Conservation (phyloP, 257 asterid species). For the Gentiana dahurica region DNA sequence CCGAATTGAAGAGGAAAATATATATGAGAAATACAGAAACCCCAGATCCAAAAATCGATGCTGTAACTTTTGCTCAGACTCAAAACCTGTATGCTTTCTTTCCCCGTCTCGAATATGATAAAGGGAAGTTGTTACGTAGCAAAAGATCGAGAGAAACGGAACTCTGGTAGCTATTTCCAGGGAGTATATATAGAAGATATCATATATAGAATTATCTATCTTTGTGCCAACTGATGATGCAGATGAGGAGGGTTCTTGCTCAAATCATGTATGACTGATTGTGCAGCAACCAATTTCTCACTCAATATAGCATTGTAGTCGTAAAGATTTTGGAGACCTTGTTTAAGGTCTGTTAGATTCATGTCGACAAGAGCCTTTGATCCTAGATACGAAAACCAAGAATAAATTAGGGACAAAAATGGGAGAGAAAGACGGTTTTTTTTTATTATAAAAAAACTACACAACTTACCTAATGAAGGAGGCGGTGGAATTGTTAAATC, state of each 20-base stretch:
- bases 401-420: not conserved
- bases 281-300: slow-evolving; percentile 37
- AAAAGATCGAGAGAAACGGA: too few species aligned
- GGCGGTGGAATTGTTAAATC: slow-evolving; percentile 36
- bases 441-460: not conserved
- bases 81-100: too few species aligned
- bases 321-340: slow-evolving; percentile 29
- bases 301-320: slow-evolving; percentile 39
- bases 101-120: too few species aligned
- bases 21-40: too few species aligned
- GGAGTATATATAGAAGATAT: too few species aligned
- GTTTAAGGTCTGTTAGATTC: slow-evolving; percentile 41
- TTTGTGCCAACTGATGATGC: slow-evolving; percentile 5
- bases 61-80: too few species aligned
- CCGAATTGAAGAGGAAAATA: too few species aligned
- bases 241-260: slow-evolving; percentile 13
- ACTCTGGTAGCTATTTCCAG: too few species aligned
- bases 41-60: too few species aligned
- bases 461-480: slow-evolving; percentile 40
- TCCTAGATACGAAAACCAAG: slow-evolving; percentile 23
- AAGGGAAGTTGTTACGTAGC: too few species aligned
- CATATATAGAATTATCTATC: not conserved
- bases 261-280: slow-evolving; percentile 20
- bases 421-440: not conserved
- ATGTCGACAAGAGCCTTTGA: slow-evolving; percentile 21